Evolutionary conservation across 139 green algal genomes (phyloP).

Genomic region (Deuterostichococcus epilithicus): DNA sequence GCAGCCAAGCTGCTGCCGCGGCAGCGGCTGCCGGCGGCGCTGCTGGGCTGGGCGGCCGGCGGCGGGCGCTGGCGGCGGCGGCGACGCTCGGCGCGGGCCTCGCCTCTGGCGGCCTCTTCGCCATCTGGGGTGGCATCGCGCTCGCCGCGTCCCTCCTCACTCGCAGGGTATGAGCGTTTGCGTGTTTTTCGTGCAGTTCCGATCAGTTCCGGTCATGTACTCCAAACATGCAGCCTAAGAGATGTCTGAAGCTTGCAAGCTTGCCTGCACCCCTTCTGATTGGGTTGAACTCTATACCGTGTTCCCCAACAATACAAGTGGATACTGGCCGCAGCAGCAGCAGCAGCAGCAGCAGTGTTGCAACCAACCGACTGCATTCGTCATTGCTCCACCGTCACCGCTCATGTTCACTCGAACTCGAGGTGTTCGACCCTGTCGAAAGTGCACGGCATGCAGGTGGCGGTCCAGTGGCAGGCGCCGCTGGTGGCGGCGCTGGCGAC

Average conservation of each 20-base stretch:
- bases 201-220: too few relatives aligned
- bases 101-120: neutral
- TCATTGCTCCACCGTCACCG: too few relatives aligned
- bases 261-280: too few relatives aligned
- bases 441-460: neutral
- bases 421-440: too few relatives aligned
- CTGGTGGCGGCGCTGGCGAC: neutral
- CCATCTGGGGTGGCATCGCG: neutral
- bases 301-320: too few relatives aligned
- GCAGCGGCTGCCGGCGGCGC: constrained; percentile 22
- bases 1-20: constrained; percentile 2
- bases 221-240: too few relatives aligned
- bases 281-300: too few relatives aligned
- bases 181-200: neutral
- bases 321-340: too few relatives aligned
- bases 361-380: too few relatives aligned
- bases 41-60: constrained; percentile 29
- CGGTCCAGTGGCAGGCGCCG: neutral
- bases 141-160: neutral
- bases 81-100: neutral
- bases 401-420: too few relatives aligned
- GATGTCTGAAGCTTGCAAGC: too few relatives aligned
- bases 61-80: constrained; percentile 12
- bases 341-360: too few relatives aligned
- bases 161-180: neutral